Conservation (phyloP, 1,284 basidiomycete genomes). For the Phenoliferia sp. region DNA sequence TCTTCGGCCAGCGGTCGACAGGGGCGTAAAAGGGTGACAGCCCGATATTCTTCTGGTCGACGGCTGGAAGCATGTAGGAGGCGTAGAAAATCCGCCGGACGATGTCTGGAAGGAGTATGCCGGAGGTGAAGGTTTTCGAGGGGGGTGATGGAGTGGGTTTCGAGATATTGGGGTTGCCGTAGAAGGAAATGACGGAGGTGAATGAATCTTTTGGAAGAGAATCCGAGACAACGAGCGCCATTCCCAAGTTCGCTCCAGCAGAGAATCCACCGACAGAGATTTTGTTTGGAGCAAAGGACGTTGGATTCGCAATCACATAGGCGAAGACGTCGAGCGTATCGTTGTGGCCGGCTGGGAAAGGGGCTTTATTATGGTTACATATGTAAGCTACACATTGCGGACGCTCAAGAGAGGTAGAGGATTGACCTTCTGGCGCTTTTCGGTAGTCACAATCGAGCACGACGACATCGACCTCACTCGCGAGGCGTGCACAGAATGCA, state of each 20-base stretch:
- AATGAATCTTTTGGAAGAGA: not conserved
- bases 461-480: not conserved
- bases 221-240: not conserved
- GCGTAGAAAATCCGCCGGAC: not conserved
- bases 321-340: not conserved
- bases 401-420: not conserved
- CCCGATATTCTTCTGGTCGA: not conserved
- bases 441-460: not conserved
- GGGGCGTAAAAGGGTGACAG: not conserved
- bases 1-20: not conserved
- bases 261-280: not conserved
- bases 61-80: not conserved
- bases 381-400: not conserved
- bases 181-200: not conserved
- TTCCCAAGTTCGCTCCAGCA: not conserved
- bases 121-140: not conserved
- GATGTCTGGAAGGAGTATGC: not conserved
- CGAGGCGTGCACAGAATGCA: not conserved
- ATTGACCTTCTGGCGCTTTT: not conserved
- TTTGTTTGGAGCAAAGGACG: not conserved
- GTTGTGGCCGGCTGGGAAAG: not conserved
- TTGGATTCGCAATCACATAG: not conserved
- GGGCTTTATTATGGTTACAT: not conserved
- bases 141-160: not conserved
- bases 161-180: not conserved